Base-by-base conservation (phyloP, 192 early-diverging fungal species). In the Coemansia sp. region DNA sequence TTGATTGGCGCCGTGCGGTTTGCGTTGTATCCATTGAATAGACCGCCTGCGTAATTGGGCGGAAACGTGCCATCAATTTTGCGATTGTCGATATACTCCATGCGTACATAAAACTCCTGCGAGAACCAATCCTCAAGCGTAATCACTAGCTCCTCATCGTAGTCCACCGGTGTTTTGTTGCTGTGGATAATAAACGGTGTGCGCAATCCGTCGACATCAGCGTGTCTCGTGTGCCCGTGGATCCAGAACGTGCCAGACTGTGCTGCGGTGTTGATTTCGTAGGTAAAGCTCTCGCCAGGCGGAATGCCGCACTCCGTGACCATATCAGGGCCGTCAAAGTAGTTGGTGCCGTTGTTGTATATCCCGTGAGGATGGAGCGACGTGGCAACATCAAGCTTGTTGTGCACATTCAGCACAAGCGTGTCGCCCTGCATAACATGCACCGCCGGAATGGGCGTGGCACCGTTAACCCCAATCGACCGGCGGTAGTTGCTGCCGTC, bases 241-340 rank as follows among this genome's bases (percentile, higher is more conserved):
- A 86, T 76, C 91, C 91, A 93, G 62, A 78, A 91, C 19, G 87
- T 88, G 36, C 91, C 91, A 23, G 67, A 60, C 39, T 78, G 63
- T 23, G 70, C 55, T 21, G 79, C 62, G 19, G 84, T 57, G 2
- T 64, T 49, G 45, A 84, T 78, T 17, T 59, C 67, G 56, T 92
- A 92, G 0, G 87, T 87, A 56, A 83, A 84, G 22, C 32, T 70
- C 9, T 54, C 53, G 8, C 78, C 79, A 2, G 79, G 65, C 8
- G 87, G 84, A 50, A 92, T 89, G 1, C 79, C 79, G 59, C 90
- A 89, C 50, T 90, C 81, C 21, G 86, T 85, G 34, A 84, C 75
- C 54, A 71, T 79, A 20, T 58, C 55, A 0, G 84, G 70, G 4
- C 89, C 88, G 67, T 90, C 90, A 28, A 79, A 57, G 60, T 80